These are phyloP conservation scores for Stentor coeruleus DNA, from an alignment of 73 alveolate species.

Conservation along the genomic window DNA sequence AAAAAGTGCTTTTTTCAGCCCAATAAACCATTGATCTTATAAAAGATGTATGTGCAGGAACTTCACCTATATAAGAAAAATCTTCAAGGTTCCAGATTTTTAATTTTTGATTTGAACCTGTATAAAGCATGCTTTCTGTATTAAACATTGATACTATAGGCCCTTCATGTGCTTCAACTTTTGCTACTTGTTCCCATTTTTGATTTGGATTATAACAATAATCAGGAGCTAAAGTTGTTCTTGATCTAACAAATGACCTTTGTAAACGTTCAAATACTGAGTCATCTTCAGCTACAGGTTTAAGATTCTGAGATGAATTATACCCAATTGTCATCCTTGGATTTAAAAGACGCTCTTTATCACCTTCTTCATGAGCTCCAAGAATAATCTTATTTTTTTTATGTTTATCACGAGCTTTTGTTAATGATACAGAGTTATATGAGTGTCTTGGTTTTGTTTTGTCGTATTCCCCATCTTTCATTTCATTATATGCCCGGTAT, in stretches of 20 bases:
- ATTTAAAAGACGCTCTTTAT: background rate
- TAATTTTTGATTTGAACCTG: slow-evolving; percentile 47
- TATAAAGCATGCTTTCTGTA: slow-evolving; percentile 41
- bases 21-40: slow-evolving; percentile 38
- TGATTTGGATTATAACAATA: background rate
- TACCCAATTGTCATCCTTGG: background rate
- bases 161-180: slow-evolving; percentile 25
- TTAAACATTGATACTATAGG: slow-evolving; percentile 24
- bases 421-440: background rate
- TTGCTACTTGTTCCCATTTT: background rate
- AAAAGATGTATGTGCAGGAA: slow-evolving; percentile 39
- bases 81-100: slow-evolving; percentile 62
- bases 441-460: background rate
- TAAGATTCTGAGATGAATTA: background rate
- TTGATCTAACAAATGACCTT: background rate
- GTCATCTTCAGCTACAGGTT: background rate
- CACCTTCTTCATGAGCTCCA: background rate
- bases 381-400: background rate
- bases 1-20: slow-evolving; percentile 38
- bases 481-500: background rate
- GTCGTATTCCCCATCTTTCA: background rate
- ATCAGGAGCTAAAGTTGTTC: background rate
- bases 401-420: slow-evolving; percentile 5
- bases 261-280: background rate
- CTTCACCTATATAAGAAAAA: slow-evolving; percentile 43